These are phyloP conservation scores for Elongisporangium senticosum DNA, from an alignment of 352 stramenopile genomes.

Conservation along the genomic window DNA sequence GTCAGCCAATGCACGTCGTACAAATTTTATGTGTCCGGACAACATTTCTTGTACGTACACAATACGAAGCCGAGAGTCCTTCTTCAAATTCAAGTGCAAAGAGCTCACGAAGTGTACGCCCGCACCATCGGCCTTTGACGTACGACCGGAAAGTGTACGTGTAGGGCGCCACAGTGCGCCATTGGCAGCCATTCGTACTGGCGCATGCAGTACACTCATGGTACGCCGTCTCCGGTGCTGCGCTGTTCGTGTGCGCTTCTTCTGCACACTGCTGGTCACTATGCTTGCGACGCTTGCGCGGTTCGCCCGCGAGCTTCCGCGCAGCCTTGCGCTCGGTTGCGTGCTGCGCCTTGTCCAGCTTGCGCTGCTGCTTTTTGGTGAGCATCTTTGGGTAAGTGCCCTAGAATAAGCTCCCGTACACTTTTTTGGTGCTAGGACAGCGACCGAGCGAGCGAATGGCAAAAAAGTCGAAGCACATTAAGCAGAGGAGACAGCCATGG, in stretches of 20 bases:
- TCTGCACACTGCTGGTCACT: slow-evolving; percentile 29
- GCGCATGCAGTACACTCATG: background rate
- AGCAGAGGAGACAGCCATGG: too few species aligned
- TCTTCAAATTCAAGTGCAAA: slow-evolving; percentile 58
- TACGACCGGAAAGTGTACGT: slow-evolving; percentile 88
- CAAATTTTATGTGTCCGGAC: background rate
- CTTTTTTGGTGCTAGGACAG: slow-evolving; percentile 4
- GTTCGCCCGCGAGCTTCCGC: slow-evolving; percentile 9
- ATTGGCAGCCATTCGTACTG: slow-evolving; percentile 12
- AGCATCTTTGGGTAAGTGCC: background rate
- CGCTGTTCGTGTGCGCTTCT: background rate
- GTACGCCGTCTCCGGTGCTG: background rate
- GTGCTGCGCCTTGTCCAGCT: slow-evolving; percentile 31
- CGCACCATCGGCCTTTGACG: slow-evolving; percentile 89
- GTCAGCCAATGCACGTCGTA: background rate
- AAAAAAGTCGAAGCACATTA: too few species aligned
- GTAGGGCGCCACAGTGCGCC: slow-evolving; percentile 81
- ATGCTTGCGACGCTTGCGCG: slow-evolving; percentile 25
- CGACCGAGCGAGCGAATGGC: too few species aligned
- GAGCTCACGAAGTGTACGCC: slow-evolving; percentile 75
- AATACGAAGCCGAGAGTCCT: slow-evolving; percentile 36
- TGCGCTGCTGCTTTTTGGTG: slow-evolving; percentile 50
- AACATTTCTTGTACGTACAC: slow-evolving; percentile 13
- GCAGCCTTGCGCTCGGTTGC: slow-evolving; percentile 30
- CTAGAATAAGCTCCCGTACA: slow-evolving; percentile 1